A percentile compares a stretch with the other conserved stretches of the same genome.
Conservation (phyloP, 768 basidiomycete genomes). For the Agaricus sinodeliciosus region DNA sequence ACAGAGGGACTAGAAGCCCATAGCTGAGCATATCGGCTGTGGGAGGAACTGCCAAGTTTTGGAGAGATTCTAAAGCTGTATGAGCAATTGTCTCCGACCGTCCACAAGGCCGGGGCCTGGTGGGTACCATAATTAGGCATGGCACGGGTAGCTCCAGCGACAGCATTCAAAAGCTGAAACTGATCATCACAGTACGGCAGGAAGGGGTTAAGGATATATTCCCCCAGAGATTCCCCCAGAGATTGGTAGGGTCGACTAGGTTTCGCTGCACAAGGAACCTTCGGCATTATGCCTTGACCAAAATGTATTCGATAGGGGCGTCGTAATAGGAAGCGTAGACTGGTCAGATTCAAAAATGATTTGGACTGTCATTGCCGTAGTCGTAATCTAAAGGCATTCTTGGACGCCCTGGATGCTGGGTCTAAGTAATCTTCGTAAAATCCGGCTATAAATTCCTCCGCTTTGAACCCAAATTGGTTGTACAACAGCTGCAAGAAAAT, state of each 20-base stretch:
- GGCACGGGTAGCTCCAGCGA: background rate
- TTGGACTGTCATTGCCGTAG: conserved; percentile 42
- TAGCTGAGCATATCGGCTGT: background rate
- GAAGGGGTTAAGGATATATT: background rate
- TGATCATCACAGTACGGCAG: background rate
- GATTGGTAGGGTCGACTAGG: background rate
- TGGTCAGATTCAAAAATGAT: background rate
- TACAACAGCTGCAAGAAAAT: conserved; percentile 56
- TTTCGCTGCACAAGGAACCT: background rate
- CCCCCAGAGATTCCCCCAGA: background rate
- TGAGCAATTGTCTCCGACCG: background rate
- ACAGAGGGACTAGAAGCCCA: background rate
- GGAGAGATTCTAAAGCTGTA: background rate
- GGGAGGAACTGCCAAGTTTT: background rate
- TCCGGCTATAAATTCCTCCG: conserved; percentile 75
- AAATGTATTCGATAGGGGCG: background rate
- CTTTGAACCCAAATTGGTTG: conserved; percentile 85
- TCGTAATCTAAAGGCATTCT: conserved; percentile 75
- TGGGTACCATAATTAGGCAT: background rate
- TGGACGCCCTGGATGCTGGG: conserved; percentile 60
- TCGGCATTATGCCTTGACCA: conserved; percentile 5
- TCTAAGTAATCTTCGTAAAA: conserved; percentile 82
- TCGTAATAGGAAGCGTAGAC: background rate
- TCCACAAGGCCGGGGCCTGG: background rate
- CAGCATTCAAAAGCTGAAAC: background rate